A percentile compares a stretch with the other conserved stretches of the same genome.
These are phyloP conservation scores for Sclerotiophoma versabilis DNA, from an alignment of 2,329 filamentous ascomycete genomes.

Conservation along the genomic window DNA sequence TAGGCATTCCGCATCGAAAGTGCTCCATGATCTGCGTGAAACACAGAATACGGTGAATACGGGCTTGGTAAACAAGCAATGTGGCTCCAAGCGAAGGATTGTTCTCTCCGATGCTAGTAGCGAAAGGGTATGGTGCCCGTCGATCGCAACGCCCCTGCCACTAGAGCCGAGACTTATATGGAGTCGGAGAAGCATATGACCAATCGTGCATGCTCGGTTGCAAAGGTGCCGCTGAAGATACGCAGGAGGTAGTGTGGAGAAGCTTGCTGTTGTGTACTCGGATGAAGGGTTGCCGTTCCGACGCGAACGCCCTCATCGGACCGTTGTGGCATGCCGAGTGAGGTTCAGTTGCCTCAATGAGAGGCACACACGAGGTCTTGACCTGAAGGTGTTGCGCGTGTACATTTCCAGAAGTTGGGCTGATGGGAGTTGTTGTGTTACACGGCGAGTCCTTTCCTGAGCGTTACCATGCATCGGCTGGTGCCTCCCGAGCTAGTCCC, in stretches of 20 bases:
- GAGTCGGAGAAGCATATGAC: too few relatives aligned
- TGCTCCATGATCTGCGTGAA: slow-evolving; percentile 6
- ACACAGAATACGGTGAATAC: slow-evolving; percentile 16
- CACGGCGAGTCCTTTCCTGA: not conserved
- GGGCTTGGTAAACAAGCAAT: slow-evolving; percentile 16
- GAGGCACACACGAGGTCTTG: not conserved
- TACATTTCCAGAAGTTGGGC: not conserved
- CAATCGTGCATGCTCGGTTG: slow-evolving; percentile 1
- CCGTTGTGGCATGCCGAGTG: not conserved
- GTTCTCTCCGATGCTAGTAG: not conserved
- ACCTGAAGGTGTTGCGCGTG: not conserved
- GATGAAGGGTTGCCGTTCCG: not conserved
- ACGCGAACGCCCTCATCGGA: not conserved
- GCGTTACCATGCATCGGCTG: not conserved
- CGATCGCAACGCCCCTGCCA: slow-evolving; percentile 10
- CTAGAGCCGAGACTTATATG: too few relatives aligned
- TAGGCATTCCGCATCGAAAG: not conserved
- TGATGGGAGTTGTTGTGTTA: not conserved
- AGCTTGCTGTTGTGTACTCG: not conserved
- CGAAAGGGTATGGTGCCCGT: slow-evolving; percentile 12
- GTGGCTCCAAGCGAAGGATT: slow-evolving; percentile 9
- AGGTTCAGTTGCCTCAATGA: not conserved
- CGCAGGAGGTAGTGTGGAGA: not conserved
- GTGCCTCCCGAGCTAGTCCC: not conserved
- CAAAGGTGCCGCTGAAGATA: not conserved